These are phyloP conservation scores for Curvularia sp. DNA, from an alignment of 2,329 filamentous ascomycete species.

Conservation along the genomic window DNA sequence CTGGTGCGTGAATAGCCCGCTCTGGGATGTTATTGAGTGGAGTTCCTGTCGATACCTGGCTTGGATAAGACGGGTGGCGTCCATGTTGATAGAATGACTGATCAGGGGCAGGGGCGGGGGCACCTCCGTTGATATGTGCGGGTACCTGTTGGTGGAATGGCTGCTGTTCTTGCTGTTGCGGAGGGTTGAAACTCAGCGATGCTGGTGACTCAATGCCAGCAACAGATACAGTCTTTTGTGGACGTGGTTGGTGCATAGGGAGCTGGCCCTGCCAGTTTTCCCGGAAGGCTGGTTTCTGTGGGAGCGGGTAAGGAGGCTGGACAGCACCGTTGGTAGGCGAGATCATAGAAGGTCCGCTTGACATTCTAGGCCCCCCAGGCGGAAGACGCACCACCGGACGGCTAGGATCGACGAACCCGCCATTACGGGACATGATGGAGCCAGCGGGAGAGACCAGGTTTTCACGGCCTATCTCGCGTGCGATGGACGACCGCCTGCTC, in stretches of 20 bases:
- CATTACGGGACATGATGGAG: constrained; percentile 74
- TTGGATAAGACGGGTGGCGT: constrained; percentile 72
- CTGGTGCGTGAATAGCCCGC: constrained; percentile 85
- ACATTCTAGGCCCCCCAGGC: constrained; percentile 59
- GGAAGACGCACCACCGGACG: constrained; percentile 85
- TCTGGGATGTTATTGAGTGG: constrained; percentile 92
- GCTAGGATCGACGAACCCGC: constrained; percentile 63
- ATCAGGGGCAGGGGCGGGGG: constrained; percentile 59
- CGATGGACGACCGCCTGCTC: constrained; percentile 83
- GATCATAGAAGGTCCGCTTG: constrained; percentile 38
- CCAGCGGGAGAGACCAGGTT: constrained; percentile 80
- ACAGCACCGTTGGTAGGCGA: constrained; percentile 50
- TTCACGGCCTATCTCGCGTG: constrained; percentile 72
- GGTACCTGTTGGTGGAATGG: constrained; percentile 97
- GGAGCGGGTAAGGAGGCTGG: constrained; percentile 59
- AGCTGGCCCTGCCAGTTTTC: constrained; percentile 67
- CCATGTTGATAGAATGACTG: constrained; percentile 65
- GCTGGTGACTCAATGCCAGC: constrained; percentile 89
- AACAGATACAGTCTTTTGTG: constrained; percentile 92
- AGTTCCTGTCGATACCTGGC: constrained; percentile 75
- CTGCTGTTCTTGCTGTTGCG: constrained; percentile 74
- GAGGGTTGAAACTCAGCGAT: constrained; percentile 64
- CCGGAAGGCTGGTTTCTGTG: constrained; percentile 63
- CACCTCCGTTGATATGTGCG: constrained; percentile 68
- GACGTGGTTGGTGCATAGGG: constrained; percentile 91